Percentiles rank a stretch among this genome's conserved stretches.
Evolutionary conservation across 1,284 basidiomycete species (phyloP).

Genomic region (Trichosporon faecale): DNA sequence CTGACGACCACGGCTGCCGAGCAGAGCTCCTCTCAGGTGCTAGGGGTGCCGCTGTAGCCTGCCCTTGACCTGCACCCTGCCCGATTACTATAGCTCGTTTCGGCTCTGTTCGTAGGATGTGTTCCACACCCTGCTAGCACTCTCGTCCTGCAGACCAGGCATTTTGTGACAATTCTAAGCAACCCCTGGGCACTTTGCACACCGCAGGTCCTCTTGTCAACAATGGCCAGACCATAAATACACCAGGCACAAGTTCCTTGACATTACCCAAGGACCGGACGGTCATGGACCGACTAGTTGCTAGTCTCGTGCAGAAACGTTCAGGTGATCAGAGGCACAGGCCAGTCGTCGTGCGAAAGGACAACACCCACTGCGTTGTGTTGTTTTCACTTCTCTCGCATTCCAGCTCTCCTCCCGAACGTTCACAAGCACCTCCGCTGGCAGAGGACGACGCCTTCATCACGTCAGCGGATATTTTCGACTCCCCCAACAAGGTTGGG

Average conservation of each 20-base stretch:
- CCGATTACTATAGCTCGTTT: neutral
- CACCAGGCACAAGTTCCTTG: neutral
- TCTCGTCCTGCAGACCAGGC: neutral
- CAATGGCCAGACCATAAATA: neutral
- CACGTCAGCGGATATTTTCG: conserved; percentile 9
- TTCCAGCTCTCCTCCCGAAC: neutral
- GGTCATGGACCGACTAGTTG: neutral
- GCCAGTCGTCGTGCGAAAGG: too few relatives aligned
- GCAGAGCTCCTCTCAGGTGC: neutral
- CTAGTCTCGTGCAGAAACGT: neutral
- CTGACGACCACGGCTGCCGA: neutral
- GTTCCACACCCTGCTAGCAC: neutral
- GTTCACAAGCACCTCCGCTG: neutral
- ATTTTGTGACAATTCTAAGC: neutral
- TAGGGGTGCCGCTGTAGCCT: neutral
- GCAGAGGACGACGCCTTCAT: neutral
- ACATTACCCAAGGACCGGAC: neutral
- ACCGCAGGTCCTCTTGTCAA: neutral
- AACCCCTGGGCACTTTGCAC: neutral
- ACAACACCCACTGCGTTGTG: neutral
- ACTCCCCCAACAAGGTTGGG: conserved; percentile 6
- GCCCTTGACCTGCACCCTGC: neutral
- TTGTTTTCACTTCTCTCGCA: neutral
- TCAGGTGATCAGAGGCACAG: neutral
- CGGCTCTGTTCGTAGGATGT: neutral